These are phyloP conservation scores for Pilaira anomala DNA, from an alignment of 192 early-diverging fungal species.

Conservation along the genomic window DNA sequence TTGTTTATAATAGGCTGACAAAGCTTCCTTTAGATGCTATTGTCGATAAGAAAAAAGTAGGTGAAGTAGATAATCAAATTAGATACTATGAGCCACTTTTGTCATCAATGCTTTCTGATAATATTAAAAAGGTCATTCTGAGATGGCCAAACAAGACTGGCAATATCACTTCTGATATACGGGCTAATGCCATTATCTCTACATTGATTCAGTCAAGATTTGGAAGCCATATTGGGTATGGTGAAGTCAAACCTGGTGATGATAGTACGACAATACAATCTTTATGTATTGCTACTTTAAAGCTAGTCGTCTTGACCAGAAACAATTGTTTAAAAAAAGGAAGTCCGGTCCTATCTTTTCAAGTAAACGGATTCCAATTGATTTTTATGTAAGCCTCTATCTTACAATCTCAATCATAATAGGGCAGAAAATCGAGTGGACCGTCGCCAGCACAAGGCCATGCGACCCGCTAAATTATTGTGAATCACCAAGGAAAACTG, in stretches of 20 bases:
- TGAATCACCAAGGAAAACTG: too few species aligned
- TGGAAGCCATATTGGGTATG: conserved; percentile 8
- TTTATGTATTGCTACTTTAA: conserved; percentile 9
- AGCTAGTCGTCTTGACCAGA: conserved; percentile 10
- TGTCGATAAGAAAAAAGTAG: conserved; percentile 5
- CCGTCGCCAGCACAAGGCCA: too few species aligned
- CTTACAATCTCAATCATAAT: too few species aligned
- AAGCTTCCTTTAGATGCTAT: conserved; percentile 12
- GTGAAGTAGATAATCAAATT: conserved; percentile 11
- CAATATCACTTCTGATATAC: not conserved
- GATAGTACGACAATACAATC: conserved; percentile 6
- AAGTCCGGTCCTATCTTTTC: conserved; percentile 1
- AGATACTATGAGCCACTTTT: conserved; percentile 14
- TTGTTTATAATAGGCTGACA: conserved; percentile 10
- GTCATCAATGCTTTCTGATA: conserved; percentile 1
- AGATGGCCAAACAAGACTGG: conserved; percentile 16
- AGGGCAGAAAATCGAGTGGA: too few species aligned
- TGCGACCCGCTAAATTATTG: conserved; percentile 7
- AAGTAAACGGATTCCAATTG: conserved; percentile 8
- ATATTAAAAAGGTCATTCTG: conserved; percentile 1
- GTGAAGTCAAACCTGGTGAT: conserved; percentile 15
- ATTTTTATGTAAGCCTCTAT: too few species aligned
- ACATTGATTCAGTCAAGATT: conserved; percentile 10
- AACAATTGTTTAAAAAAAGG: conserved; percentile 12
- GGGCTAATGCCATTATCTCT: conserved; percentile 9